phyloP scores from a whole-genome alignment of 306 rosid species.

The Acacia acuminata region DNA sequence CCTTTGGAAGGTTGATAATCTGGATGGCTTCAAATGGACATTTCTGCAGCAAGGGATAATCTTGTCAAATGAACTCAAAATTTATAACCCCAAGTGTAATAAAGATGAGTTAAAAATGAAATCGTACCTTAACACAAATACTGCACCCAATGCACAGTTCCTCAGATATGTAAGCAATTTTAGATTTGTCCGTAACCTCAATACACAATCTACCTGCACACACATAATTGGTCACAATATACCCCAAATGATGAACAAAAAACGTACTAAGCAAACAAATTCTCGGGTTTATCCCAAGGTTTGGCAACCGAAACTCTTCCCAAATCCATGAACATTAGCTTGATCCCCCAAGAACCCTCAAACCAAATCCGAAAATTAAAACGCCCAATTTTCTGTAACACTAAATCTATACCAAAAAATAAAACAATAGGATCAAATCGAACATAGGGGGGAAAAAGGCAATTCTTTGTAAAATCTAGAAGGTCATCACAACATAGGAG shows the following conservation, averaged over 20 bases:
- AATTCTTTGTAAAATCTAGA: not conserved
- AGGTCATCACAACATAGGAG: not conserved
- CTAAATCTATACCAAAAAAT: too few species aligned
- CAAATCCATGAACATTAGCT: not conserved
- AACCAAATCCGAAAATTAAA: not conserved
- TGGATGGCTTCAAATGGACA: constrained; percentile 98
- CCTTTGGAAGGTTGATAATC: constrained; percentile 92
- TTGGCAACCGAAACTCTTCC: not conserved
- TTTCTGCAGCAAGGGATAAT: constrained; percentile 55
- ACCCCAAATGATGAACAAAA: not conserved
- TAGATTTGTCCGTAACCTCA: constrained; percentile 81
- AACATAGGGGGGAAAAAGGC: too few species aligned
- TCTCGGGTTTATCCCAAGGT: not conserved
- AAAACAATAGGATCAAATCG: not conserved
- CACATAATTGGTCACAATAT: not conserved
- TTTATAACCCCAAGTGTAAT: not conserved
- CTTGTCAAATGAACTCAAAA: constrained; percentile 18
- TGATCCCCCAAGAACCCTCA: not conserved
- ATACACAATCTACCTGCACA: constrained; percentile 82
- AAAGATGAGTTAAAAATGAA: not conserved
- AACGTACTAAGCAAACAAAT: not conserved
- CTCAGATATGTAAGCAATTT: constrained; percentile 91
- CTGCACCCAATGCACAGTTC: constrained; percentile 98
- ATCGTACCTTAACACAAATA: constrained; percentile 83
- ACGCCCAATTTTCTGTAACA: not conserved